phyloP scores from a whole-genome alignment of 176 grass and related monocot genomes.

The Cymbopogon citratus region DNA sequence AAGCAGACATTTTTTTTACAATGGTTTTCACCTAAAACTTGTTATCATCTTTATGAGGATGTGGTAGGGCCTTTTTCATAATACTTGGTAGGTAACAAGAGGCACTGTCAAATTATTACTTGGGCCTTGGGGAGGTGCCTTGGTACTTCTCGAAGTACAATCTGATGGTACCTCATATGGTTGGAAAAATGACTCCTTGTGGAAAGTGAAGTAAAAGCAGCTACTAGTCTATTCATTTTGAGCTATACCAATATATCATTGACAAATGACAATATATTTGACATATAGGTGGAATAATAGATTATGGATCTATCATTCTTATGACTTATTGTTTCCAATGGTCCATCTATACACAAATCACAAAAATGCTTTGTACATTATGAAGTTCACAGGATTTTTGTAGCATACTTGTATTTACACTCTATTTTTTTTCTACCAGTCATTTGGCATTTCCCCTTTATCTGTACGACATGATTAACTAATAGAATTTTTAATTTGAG shows the following conservation, averaged over 20 bases:
- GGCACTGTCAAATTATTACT: background rate
- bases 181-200: background rate
- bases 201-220: background rate
- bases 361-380: background rate
- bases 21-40: background rate
- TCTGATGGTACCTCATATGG: background rate
- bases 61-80: background rate
- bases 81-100: background rate
- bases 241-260: background rate
- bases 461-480: background rate
- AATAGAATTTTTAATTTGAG: background rate
- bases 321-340: background rate
- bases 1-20: background rate
- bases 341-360: too few relatives aligned
- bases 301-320: background rate
- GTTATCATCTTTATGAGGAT: constrained; percentile 12
- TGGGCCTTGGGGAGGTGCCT: background rate
- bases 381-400: background rate
- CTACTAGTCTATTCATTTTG: background rate
- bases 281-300: background rate
- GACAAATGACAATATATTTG: background rate
- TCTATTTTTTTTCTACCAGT: background rate
- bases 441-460: background rate
- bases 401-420: background rate
- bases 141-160: background rate